Evolutionary conservation across 2,329 filamentous ascomycete genomes (phyloP), one percentile per base, ranked within the genome.

Genomic region (Grosmannia serpens): DNA sequence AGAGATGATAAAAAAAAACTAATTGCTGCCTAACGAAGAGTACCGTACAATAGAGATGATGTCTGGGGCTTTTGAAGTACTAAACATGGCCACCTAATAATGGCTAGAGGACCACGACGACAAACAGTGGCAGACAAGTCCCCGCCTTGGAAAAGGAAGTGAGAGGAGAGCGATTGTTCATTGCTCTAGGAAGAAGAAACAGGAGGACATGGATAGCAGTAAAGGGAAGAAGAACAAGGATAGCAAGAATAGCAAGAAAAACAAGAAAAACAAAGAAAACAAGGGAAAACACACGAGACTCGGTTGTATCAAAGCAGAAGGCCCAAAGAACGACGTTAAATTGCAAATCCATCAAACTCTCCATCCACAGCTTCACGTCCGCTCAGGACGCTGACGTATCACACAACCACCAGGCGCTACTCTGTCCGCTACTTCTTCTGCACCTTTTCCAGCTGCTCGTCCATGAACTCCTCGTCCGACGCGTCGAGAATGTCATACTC

Each of bases 401-500:
- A 51, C 11, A 46, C 22, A 8, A 13, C 13, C 24, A 11, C 47
- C 8, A 4, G 10, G 10, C 47, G 11, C 24, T 52, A 20, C n/a
- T 24, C 17, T 33, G 15, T 8, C 17, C 46, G 33, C 55, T 63
- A 64, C 54, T 64, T 64, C 58, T 61, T 61, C 33, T 56, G 33
- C 17, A 24, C 27, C 60, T 63, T 73, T 27, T 26, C 22, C 65
- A 76, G 72, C 68, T 80, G 76, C 66, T 82, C 82, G 62, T 79
- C 78, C 56, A 83, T 70, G 64, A 81, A 87, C 70, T 97, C 92
- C 71, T 95, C 89, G 65, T 97, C 92, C 60, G 89, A 95, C 50
- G 91, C 92, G 74, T 96, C 91, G 52, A 97, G 83, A 64, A 97
- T 91, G 67, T 99, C 94, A 71, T 97, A 99, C 74, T 99, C 94